Evolutionary conservation across 192 early-diverging fungal species (phyloP), one percentile per base, ranked within the genome.

Genomic region (Cladochytrium replicatum): DNA sequence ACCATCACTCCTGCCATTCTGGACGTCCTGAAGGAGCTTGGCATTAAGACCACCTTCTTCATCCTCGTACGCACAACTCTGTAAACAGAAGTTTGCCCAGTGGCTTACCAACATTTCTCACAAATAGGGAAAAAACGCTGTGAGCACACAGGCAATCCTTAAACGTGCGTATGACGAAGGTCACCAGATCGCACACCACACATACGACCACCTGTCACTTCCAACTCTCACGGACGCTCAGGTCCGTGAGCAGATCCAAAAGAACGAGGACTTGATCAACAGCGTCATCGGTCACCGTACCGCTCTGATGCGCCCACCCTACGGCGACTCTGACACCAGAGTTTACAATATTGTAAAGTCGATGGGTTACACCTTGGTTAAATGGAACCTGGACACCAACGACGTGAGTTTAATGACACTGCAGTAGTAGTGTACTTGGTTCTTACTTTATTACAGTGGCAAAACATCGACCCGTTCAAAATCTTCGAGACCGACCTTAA

Each of bases 271-370:
- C 1, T 22, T 24, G 8, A 51, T 51, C 27, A 24, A 52, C 6
- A 19, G 25, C 9, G 26, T 50, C 50, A 51, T 52, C 48, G 49
- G 49, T 17, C 19, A 50, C 22, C 19, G 48, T 19, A 32, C 49
- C 4, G 22, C 22, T 4, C 24, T 30, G 19, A 70, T 76, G 63
- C 59, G 71, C 23, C 77, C 77, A 31, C 77, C 77, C 11, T 69
- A 53, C 29, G 77, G 77, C 43, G 42, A 15, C 27, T 48, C 39
- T 3, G 56, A 61, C n/a, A 17, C 28, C 13, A 19, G 7, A 9
- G 54, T 53, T 17, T 44, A 59, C n/a, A 52, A 50, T 1, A 34
- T 40, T 17, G 17, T 37, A 17, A 13, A 37, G 13, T 37, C 34
- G 34, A 13, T 37, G 17, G 17, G 17, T 37, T 37, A 37, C 17